Conservation (phyloP, 495 filamentous ascomycete genomes). For the Xylaria longipes region DNA sequence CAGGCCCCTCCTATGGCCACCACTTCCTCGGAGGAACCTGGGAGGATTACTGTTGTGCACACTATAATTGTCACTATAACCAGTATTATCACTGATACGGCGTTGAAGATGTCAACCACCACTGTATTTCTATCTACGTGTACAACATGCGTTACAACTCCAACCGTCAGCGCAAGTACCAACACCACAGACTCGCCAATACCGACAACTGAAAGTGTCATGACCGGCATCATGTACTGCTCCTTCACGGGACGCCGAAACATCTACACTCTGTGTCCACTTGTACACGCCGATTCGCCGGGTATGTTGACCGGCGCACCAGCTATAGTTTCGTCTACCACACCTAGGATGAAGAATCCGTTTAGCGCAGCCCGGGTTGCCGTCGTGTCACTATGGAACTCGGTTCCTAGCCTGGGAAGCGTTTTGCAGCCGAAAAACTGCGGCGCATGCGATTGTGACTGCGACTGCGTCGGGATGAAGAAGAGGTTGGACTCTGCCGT, state of each 20-base stretch:
- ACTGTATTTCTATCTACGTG: constrained; percentile 12
- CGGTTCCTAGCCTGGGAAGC: not conserved
- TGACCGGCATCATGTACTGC: constrained; percentile 28
- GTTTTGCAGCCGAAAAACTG: not conserved
- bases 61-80: constrained; percentile 19
- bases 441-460: not conserved
- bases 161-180: not conserved
- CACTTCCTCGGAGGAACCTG: not conserved
- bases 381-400: constrained; percentile 3
- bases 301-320: constrained; percentile 13
- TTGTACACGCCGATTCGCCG: constrained; percentile 2
- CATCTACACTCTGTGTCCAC: constrained; percentile 21
- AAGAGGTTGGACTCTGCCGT: constrained; percentile 9
- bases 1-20: not conserved
- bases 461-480: constrained; percentile 5
- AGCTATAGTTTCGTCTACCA: not conserved
- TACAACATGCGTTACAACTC: constrained; percentile 8
- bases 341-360: constrained; percentile 5
- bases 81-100: not conserved
- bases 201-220: not conserved
- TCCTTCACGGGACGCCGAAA: constrained; percentile 22
- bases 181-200: not conserved
- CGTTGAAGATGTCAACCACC: not conserved
- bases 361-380: not conserved
- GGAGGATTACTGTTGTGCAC: constrained; percentile 1